phyloP scores from a whole-genome alignment of 78 protist genomes.

The Salpingoeca rosetta region DNA sequence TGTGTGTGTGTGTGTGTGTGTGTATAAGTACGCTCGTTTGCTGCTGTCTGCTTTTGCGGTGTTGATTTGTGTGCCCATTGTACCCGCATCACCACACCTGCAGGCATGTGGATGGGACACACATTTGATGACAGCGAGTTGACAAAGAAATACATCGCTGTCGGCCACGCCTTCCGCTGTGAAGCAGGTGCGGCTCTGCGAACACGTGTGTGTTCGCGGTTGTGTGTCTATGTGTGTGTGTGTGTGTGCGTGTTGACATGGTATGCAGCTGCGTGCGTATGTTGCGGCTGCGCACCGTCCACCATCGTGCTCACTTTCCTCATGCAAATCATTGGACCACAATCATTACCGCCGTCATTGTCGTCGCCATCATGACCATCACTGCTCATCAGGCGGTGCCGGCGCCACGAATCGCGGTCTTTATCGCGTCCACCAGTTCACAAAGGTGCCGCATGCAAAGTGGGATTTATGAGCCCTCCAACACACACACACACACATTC shows the following conservation, averaged over 20 bases:
- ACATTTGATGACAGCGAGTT: slow-evolving; percentile 11
- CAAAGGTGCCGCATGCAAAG: slow-evolving; percentile 79
- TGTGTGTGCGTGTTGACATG: too few species aligned
- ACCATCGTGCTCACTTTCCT: not conserved
- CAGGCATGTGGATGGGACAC: not conserved
- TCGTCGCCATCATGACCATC: too few species aligned
- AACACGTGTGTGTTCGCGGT: too few species aligned
- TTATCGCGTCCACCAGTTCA: slow-evolving; percentile 82
- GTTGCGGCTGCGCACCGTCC: not conserved
- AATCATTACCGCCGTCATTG: not conserved
- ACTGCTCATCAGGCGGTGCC: too few species aligned
- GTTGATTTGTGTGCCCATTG: too few species aligned
- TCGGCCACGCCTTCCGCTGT: slow-evolving; percentile 64
- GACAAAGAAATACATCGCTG: slow-evolving; percentile 59
- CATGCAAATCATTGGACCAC: not conserved
- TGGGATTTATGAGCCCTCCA: too few species aligned
- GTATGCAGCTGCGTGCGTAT: not conserved
- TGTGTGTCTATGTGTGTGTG: too few species aligned
- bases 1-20: too few species aligned
- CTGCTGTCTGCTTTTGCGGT: too few species aligned
- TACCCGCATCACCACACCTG: slow-evolving; percentile 20
- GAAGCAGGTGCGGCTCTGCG: slow-evolving; percentile 62
- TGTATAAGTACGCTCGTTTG: too few species aligned
- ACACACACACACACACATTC: too few species aligned
- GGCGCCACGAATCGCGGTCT: slow-evolving; percentile 42